Evolutionary conservation across 2,329 filamentous ascomycete genomes (phyloP), one percentile per base, ranked within the genome.

Genomic region (Diaporthe sp.): DNA sequence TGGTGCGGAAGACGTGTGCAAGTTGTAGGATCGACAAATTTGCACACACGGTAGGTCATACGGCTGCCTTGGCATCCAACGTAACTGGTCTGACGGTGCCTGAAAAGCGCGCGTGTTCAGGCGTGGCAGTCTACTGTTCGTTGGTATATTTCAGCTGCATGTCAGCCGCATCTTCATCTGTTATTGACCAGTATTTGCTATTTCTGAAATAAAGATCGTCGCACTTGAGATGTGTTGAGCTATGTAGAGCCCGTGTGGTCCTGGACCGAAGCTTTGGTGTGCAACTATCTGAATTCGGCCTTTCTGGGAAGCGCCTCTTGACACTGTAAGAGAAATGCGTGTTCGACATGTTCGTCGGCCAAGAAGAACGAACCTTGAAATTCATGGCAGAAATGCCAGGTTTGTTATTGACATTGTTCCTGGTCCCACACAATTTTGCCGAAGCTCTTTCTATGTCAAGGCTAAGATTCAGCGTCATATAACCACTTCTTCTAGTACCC

Each of bases 401-500:
- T 19, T 30, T 22, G 2, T 35, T 9, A 5, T 9, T 35, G 28
- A 9, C 7, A 10, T 19, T 25, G 17, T 12, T 22, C 17, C 28
- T 57, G 2, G 22, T 57, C 1, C 5, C 13, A 5, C 5, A 57
- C 17, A 22, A 33, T 30, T 30, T 13, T 55, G 33, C 3, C 17
- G 6, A 2, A 33, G 5, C 4, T 1, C 8, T 4, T 33, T 54
- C 2, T 0, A 4, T 0, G 17, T 28, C 4, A 3, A 3, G 33
- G 8, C 30, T 22, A 6, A 35, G 0, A 33, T n/a, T 22, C 33
- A 19, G 13, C 6, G 19, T 5, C 7, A 17, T 6, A 19, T 47
- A 22, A 42, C 19, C 3, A 22, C 42, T 9, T 22, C 15, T 6
- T 67, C 30, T 67, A 67, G 30, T 67, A 67, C 15, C 45, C 64